phyloP scores from a whole-genome alignment of 495 filamentous ascomycete species.

The Chaetomidium leptoderma region DNA sequence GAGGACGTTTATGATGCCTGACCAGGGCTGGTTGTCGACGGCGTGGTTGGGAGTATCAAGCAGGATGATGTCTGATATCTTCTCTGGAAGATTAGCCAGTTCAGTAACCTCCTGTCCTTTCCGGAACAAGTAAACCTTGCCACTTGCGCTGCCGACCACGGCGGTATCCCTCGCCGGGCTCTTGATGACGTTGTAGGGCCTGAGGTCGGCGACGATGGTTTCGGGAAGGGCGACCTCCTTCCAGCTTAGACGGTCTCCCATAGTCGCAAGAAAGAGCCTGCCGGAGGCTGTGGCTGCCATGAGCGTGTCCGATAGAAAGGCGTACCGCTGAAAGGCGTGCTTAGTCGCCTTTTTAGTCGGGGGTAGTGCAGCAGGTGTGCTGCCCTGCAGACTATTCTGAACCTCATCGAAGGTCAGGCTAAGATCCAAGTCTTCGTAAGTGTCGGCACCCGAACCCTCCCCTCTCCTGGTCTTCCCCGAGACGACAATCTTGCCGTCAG shows the following conservation, averaged over 20 bases:
- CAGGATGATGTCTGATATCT: constrained; percentile 52
- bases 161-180: constrained; percentile 34
- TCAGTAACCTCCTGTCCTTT: constrained; percentile 28
- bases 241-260: constrained; percentile 36
- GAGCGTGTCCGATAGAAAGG: constrained; percentile 57
- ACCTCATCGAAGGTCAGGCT: constrained; percentile 24
- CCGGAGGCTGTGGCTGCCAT: constrained; percentile 59
- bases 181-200: constrained; percentile 44
- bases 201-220: constrained; percentile 30
- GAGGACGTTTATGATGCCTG: constrained; percentile 24
- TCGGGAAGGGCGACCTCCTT: constrained; percentile 38
- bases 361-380: not conserved
- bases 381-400: not conserved
- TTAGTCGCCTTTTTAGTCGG: constrained; percentile 23
- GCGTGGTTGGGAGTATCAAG: not conserved
- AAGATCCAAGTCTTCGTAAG: constrained; percentile 17
- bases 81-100: constrained; percentile 38
- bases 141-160: constrained; percentile 52
- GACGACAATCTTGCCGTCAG: constrained; percentile 62
- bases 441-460: not conserved
- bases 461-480: constrained; percentile 22
- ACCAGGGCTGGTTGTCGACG: constrained; percentile 7
- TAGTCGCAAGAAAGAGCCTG: constrained; percentile 50
- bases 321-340: constrained; percentile 58
- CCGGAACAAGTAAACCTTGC: constrained; percentile 48